Evolutionary conservation across 129 eudicot species (phyloP), one percentile per base, ranked within the genome.

Genomic region (Artemisia tridentata): DNA sequence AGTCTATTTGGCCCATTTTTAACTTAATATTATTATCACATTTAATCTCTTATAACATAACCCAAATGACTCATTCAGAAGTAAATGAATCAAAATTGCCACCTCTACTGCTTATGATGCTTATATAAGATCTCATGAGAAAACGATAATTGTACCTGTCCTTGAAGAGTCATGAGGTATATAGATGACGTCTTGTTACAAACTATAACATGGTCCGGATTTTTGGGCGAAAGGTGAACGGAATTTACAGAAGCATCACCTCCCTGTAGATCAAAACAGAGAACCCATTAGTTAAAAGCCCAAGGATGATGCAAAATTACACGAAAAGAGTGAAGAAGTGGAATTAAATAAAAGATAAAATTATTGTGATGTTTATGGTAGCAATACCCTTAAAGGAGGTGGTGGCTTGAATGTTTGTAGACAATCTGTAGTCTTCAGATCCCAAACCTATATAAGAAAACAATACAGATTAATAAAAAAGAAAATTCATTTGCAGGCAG

Each of bases 181-280:
- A 95, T 81, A 8, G 97, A 87, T 25, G 99, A 95, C 63, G 99
- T 95, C 80, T 86, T 95, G 82, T 95, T 95, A 75, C 97, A 95
- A 73, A 95, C 99, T 69, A 95, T 86, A 56, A 95, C 86, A 82
- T 90, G 99, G 69, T 95, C 99, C 11, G 90, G 75, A 76, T 88
- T 95, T 81, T 95, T 95, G 1, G 97, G 92, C 66, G 84, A 95
- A 72, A 95, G 97, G 77, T 90, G 97, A 63, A 95, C 88, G 5
- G 99, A 95, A 78, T 90, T 90, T 45, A 95, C 99, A 63, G 95
- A 82, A 17, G 97, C 96, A 76, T 93, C 98, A 64, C 95, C 97
- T 46, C 98, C 98, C 98, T 89, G 75, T 59, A 66, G 75, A 29
- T 66, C 79, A 78, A 23, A 43, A 60, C 11, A 38, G 45, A 38